Percentiles rank a stretch among this genome's conserved stretches.
Evolutionary conservation across 1,139 yeast species (phyloP).

Genomic region (Wickerhamomyces sp.): DNA sequence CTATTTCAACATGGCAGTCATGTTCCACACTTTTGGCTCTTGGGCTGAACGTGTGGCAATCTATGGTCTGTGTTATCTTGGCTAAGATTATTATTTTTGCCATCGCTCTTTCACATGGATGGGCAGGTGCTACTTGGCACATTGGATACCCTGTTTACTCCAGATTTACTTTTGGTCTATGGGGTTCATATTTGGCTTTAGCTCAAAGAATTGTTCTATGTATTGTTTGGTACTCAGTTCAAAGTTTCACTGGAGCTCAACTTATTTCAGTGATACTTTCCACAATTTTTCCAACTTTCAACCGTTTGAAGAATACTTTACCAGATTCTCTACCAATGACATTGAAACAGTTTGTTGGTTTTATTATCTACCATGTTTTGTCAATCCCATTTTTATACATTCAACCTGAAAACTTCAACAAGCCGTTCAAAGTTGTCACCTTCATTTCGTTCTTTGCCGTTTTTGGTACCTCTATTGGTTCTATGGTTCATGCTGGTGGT

Average conservation of each 20-base stretch:
- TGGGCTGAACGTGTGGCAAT: slow-evolving; percentile 30
- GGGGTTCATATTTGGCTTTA: slow-evolving; percentile 31
- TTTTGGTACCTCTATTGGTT: slow-evolving; percentile 28
- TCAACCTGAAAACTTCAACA: slow-evolving; percentile 21
- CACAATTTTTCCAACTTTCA: slow-evolving; percentile 23
- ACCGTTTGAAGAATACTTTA: slow-evolving; percentile 25
- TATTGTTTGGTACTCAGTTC: slow-evolving; percentile 31
- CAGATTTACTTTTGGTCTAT: slow-evolving; percentile 32
- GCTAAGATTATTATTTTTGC: slow-evolving; percentile 30
- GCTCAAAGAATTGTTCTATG: slow-evolving; percentile 30
- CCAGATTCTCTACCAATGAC: slow-evolving; percentile 27
- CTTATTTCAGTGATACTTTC: slow-evolving; percentile 25
- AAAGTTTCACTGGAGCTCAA: slow-evolving; percentile 29
- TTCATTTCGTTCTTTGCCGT: slow-evolving; percentile 27
- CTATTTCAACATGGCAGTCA: slow-evolving; percentile 27
- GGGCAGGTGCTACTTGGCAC: slow-evolving; percentile 33
- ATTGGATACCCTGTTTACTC: slow-evolving; percentile 33
- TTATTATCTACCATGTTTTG: slow-evolving; percentile 25
- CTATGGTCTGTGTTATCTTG: slow-evolving; percentile 31
- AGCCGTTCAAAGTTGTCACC: slow-evolving; percentile 22
- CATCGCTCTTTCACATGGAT: slow-evolving; percentile 26
- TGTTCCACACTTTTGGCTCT: slow-evolving; percentile 27
- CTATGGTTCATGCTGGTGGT: slow-evolving; percentile 27
- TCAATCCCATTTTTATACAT: slow-evolving; percentile 25
- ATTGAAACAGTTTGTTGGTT: slow-evolving; percentile 25